Evolutionary conservation across 139 green algal genomes (phyloP), one percentile per base, ranked within the genome.

Genomic region (Chlorella sp.): DNA sequence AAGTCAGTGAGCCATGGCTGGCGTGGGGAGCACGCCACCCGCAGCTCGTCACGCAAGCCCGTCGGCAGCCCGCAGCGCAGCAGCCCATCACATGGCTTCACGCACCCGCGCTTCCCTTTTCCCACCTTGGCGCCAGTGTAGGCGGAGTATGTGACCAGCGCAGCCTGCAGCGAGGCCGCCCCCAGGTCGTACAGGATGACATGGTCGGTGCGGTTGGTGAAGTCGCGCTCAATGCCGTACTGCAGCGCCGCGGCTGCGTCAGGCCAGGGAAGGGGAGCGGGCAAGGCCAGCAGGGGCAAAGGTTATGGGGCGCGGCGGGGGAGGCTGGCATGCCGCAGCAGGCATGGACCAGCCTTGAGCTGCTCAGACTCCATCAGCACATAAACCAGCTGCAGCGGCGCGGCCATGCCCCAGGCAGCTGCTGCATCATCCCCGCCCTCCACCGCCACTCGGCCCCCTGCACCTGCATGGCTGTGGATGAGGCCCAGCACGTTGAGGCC

Each of bases 111-210:
- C 12, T 16, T 20, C 28, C 41, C 26, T 9, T 18, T 21, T 15
- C 76, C 73, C 74, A 97, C 92, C 86, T 94, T 96, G 56, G 86
- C 75, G 4, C 82, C 82, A 25, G 74, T 57, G 82, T 95, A 99
- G 26, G 91, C 91, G 69, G 92, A 97, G 92, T 94, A 99, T 84
- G 91, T 91, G 23, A 98, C 91, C 16, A 98, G 91, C 1, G 96
- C 91, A 1, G 91, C 96, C 85, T 97, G 91, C 11, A 92, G 92
- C 63, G 73, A 89, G 63, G 85, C 91, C 26, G 95, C 93, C 30
- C 97, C 97, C 88, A 99, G 92, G 88, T 99, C 97, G 79, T 98
- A 99, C 57, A 99, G 88, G 21, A 99, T 79, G 2, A 99, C 88
- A 16, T 90, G 63, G 88, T 98, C 90, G 5, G 90, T 95, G n/a